A percentile compares a stretch with the other conserved stretches of the same genome.
Conservation (phyloP, 345 rosid genomes). For the Heritiera fomes region DNA sequence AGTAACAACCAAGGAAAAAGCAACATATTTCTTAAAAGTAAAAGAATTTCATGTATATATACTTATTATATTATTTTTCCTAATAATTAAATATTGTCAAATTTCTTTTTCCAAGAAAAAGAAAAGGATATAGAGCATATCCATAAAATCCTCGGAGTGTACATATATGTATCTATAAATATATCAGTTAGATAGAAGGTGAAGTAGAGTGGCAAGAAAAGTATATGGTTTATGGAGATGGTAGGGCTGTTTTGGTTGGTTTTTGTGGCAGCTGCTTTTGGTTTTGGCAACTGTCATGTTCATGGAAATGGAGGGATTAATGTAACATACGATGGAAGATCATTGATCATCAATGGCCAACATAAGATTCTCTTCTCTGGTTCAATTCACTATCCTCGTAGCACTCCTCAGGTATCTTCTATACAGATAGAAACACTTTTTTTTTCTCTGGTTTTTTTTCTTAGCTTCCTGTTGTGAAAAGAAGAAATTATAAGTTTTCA, state of each 20-base stretch:
- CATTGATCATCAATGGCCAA: slow-evolving; percentile 39
- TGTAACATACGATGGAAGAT: slow-evolving; percentile 43
- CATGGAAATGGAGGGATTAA: too few relatives aligned
- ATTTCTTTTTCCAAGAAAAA: neutral
- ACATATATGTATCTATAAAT: neutral
- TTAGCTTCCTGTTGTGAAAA: too few relatives aligned
- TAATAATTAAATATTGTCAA: neutral
- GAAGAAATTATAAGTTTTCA: neutral
- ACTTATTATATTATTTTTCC: too few relatives aligned
- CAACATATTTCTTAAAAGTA: neutral
- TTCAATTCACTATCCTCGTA: slow-evolving; percentile 49
- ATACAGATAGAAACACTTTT: neutral
- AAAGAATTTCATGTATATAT: too few relatives aligned
- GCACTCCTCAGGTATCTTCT: slow-evolving; percentile 41
- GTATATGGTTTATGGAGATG: neutral
- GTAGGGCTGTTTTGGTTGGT: neutral
- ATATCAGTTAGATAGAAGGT: neutral
- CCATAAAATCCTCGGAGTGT: neutral
- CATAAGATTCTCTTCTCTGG: slow-evolving; percentile 42
- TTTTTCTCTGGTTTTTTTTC: neutral
- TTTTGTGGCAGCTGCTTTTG: slow-evolving; percentile 15
- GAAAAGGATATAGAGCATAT: neutral
- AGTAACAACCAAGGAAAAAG: neutral
- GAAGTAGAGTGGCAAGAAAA: neutral
- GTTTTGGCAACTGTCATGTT: neutral